Conservation (phyloP, 2,329 filamentous ascomycete genomes). For the Alternaria sp. region DNA sequence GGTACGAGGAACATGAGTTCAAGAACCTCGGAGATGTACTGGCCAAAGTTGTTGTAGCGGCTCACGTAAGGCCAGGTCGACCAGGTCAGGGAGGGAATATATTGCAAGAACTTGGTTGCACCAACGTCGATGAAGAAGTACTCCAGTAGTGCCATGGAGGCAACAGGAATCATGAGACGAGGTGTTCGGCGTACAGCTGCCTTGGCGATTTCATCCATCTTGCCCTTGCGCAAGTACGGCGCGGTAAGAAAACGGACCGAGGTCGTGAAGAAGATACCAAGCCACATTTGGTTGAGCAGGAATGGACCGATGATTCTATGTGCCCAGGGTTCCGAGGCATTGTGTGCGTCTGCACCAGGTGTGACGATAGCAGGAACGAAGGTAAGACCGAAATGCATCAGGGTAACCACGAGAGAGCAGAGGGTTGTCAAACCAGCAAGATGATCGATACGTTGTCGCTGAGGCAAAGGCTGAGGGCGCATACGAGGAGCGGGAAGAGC, state of each 20-base stretch:
- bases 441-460: constrained; percentile 54
- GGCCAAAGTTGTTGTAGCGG: constrained; percentile 53
- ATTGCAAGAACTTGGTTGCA: constrained; percentile 55
- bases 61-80: constrained; percentile 59
- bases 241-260: constrained; percentile 58
- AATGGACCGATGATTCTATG: constrained; percentile 56
- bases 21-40: constrained; percentile 56
- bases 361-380: constrained; percentile 53
- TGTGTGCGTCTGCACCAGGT: constrained; percentile 49
- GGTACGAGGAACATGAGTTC: constrained; percentile 59
- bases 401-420: constrained; percentile 56
- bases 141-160: constrained; percentile 55
- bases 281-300: constrained; percentile 58
- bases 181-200: constrained; percentile 57
- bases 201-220: constrained; percentile 55
- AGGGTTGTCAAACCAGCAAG: constrained; percentile 58
- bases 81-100: constrained; percentile 58
- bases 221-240: constrained; percentile 55
- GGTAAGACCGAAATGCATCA: constrained; percentile 57
- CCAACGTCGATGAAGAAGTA: constrained; percentile 60
- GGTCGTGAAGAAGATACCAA: constrained; percentile 60
- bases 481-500: constrained; percentile 44
- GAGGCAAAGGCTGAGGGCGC: constrained; percentile 35
- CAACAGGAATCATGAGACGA: constrained; percentile 58
- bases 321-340: constrained; percentile 53